Evolutionary conservation across 768 basidiomycete species (phyloP).

Genomic region (Symmetrospora coprosmae): DNA sequence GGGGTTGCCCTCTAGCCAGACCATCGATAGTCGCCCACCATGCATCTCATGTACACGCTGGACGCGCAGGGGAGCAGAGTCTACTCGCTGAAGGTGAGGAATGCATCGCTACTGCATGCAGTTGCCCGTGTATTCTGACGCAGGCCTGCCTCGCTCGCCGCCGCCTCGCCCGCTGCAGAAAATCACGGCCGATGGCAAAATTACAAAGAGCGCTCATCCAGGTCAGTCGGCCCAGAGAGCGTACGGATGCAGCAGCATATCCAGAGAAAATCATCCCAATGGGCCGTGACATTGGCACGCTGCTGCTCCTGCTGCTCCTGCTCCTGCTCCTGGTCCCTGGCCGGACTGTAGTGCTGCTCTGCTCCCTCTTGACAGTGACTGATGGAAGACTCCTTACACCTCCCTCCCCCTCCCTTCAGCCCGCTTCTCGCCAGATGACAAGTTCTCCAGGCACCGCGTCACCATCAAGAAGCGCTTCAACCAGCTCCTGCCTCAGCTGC

Average conservation of each 20-base stretch:
- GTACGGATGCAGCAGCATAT: too few species aligned
- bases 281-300: too few species aligned
- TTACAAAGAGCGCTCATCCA: conserved; percentile 93
- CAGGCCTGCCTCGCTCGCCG: too few species aligned
- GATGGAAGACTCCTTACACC: too few species aligned
- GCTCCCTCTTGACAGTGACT: too few species aligned
- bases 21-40: too few species aligned
- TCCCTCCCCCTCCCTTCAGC: conserved; percentile 43
- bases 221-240: conserved; percentile 44
- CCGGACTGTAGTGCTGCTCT: background rate
- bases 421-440: conserved; percentile 97
- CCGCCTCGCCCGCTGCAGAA: conserved; percentile 47
- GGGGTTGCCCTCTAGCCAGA: too few species aligned
- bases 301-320: too few species aligned
- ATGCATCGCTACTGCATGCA: too few species aligned
- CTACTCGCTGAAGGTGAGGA: conserved; percentile 77
- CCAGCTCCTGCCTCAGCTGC: conserved; percentile 76
- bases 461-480: conserved; percentile 88
- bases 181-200: conserved; percentile 59
- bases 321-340: background rate
- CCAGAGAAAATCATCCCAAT: too few species aligned
- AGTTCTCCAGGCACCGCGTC: conserved; percentile 93
- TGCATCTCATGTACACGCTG: conserved; percentile 95
- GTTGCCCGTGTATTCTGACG: too few species aligned
- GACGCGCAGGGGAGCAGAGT: conserved; percentile 62